Evolutionary conservation across 2,329 filamentous ascomycete species (phyloP).

Genomic region (Colletotrichum plurivorum): DNA sequence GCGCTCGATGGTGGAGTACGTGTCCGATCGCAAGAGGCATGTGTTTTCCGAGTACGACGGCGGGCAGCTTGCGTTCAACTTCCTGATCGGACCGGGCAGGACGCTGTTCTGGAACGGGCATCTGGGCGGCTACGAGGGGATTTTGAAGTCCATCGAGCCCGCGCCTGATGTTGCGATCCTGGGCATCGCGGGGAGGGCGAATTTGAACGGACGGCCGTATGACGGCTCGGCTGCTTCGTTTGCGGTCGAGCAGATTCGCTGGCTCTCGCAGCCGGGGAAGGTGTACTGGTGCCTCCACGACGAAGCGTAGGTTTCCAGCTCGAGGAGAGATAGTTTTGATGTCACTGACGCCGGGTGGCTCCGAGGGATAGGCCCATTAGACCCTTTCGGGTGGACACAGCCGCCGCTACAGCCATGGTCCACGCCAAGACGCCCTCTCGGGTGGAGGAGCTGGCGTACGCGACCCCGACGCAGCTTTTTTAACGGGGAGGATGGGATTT

Average conservation of each 20-base stretch:
- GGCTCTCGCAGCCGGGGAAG: slow-evolving; percentile 16
- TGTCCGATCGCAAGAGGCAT: slow-evolving; percentile 1
- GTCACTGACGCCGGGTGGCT: not conserved
- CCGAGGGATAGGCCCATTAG: not conserved
- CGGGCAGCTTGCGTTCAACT: slow-evolving; percentile 9
- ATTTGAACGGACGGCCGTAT: slow-evolving; percentile 18
- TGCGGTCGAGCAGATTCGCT: slow-evolving; percentile 9
- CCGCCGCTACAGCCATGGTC: slow-evolving; percentile 4
- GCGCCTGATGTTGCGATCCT: slow-evolving; percentile 8
- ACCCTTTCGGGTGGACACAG: slow-evolving; percentile 8
- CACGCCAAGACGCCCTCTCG: not conserved
- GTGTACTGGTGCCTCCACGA: slow-evolving; percentile 21
- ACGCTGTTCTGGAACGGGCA: slow-evolving; percentile 1
- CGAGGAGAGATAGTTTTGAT: not conserved
- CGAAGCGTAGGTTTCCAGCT: not conserved
- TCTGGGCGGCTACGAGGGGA: slow-evolving; percentile 19
- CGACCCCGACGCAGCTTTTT: not conserved
- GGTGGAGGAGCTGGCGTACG: not conserved
- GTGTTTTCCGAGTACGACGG: slow-evolving; percentile 14
- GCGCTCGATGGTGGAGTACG: not conserved
- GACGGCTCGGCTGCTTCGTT: slow-evolving; percentile 23
- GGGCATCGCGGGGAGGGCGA: slow-evolving; percentile 20
- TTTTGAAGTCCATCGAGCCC: slow-evolving; percentile 9
- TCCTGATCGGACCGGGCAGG: not conserved
- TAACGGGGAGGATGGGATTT: not conserved